Evolutionary conservation across 208 protist genomes (phyloP).

Genomic region (Leptomonas pyrrhocoris): DNA sequence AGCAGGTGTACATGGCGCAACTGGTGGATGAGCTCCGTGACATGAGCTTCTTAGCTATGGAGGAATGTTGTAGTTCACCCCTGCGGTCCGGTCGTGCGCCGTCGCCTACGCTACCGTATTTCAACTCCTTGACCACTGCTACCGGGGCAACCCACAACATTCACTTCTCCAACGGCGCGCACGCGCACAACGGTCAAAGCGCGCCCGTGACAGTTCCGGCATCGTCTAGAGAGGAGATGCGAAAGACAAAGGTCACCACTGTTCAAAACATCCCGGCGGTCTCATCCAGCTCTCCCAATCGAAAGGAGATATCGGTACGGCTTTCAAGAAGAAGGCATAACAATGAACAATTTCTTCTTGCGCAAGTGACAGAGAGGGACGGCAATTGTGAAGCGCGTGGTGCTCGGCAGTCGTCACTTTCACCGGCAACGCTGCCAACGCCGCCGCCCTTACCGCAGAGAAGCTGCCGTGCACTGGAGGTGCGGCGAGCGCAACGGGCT

Average conservation of each 20-base stretch:
- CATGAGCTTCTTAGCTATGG: slow-evolving; percentile 7
- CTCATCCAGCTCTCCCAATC: too few relatives aligned
- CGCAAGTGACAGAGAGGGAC: too few relatives aligned
- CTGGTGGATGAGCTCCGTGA: slow-evolving; percentile 19
- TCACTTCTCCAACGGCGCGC: too few relatives aligned
- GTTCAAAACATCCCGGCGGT: too few relatives aligned
- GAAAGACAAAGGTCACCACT: too few relatives aligned
- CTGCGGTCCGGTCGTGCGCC: neutral
- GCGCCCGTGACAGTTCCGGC: too few relatives aligned
- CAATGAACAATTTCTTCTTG: too few relatives aligned
- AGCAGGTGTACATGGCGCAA: slow-evolving; percentile 16
- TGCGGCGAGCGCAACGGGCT: slow-evolving; percentile 18
- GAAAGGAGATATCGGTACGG: too few relatives aligned
- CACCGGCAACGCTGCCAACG: neutral
- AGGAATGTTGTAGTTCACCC: neutral
- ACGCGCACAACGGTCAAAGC: too few relatives aligned
- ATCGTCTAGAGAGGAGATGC: too few relatives aligned
- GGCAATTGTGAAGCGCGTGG: too few relatives aligned
- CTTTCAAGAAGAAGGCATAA: too few relatives aligned
- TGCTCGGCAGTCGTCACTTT: neutral
- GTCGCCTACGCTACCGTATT: neutral
- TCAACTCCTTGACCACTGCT: neutral
- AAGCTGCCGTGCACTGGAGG: slow-evolving; percentile 2
- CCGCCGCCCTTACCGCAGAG: neutral
- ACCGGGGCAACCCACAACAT: neutral